Conservation (phyloP, 2,329 filamentous ascomycete species). For the Pestalotiopsis sp. region DNA sequence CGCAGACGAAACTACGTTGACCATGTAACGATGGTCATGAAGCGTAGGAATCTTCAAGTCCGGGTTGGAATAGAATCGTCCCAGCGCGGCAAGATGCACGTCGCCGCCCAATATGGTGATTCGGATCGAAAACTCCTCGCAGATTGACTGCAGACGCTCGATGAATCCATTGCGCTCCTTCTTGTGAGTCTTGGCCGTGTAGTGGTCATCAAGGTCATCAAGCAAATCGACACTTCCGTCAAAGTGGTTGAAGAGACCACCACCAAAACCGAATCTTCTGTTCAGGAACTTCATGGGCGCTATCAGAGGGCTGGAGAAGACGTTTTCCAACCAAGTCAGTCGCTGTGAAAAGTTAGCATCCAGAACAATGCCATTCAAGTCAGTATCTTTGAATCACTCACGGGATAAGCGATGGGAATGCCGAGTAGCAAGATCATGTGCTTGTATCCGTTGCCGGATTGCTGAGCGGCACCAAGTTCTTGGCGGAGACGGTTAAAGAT, state of each 20-base stretch:
- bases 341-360: constrained; percentile 50
- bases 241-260: constrained; percentile 89
- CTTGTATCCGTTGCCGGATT: constrained; percentile 74
- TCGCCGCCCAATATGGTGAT: constrained; percentile 93
- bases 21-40: constrained; percentile 91
- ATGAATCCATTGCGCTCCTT: constrained; percentile 80
- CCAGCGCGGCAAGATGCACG: constrained; percentile 88
- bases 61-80: constrained; percentile 92
- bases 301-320: constrained; percentile 83
- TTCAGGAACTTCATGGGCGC: constrained; percentile 88
- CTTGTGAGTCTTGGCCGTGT: constrained; percentile 91
- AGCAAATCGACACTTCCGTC: constrained; percentile 92
- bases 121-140: constrained; percentile 83
- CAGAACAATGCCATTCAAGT: constrained; percentile 17
- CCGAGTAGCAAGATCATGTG: constrained; percentile 88
- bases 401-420: constrained; percentile 83
- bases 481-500: constrained; percentile 76
- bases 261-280: constrained; percentile 83
- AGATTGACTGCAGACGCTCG: constrained; percentile 79
- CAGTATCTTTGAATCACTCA: constrained; percentile 38
- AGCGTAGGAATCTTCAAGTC: constrained; percentile 76
- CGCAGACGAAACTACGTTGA: constrained; percentile 89
- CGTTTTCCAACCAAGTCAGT: constrained; percentile 95
- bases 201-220: constrained; percentile 94
- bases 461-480: constrained; percentile 72